phyloP scores from a whole-genome alignment of 192 early-diverging fungal species.

The Backusella parvicylindrica region DNA sequence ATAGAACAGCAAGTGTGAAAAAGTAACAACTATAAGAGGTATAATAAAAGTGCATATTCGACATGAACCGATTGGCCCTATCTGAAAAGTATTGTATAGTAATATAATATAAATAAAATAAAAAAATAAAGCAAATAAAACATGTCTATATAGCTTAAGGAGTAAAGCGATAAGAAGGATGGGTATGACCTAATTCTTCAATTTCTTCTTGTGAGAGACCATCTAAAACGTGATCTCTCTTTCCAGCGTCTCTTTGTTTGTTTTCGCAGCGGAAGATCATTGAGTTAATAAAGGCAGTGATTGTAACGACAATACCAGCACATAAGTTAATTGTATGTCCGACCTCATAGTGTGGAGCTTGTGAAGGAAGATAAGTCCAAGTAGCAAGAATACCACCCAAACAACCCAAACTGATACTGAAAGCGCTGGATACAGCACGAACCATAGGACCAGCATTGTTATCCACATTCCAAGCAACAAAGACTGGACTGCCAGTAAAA shows the following conservation, averaged over 20 bases:
- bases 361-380: conserved; percentile 4
- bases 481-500: background rate
- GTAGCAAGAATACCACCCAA: conserved; percentile 3
- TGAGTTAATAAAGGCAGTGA: background rate
- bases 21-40: background rate
- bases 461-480: background rate
- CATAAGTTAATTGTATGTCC: conserved; percentile 5
- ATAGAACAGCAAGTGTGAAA: background rate
- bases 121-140: background rate
- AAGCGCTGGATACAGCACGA: background rate
- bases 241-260: background rate
- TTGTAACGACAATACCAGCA: conserved; percentile 2
- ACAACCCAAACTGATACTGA: conserved; percentile 4
- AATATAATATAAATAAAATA: background rate
- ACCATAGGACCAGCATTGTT: background rate
- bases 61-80: background rate
- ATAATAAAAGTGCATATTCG: background rate
- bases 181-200: background rate
- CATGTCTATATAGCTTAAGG: background rate
- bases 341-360: background rate
- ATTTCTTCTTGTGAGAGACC: conserved; percentile 9
- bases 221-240: conserved; percentile 2
- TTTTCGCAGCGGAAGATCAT: background rate
- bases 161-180: conserved; percentile 1
- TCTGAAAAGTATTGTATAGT: background rate